phyloP scores from a whole-genome alignment of 2,329 filamentous ascomycete species.

The Fusarium staphyleae region DNA sequence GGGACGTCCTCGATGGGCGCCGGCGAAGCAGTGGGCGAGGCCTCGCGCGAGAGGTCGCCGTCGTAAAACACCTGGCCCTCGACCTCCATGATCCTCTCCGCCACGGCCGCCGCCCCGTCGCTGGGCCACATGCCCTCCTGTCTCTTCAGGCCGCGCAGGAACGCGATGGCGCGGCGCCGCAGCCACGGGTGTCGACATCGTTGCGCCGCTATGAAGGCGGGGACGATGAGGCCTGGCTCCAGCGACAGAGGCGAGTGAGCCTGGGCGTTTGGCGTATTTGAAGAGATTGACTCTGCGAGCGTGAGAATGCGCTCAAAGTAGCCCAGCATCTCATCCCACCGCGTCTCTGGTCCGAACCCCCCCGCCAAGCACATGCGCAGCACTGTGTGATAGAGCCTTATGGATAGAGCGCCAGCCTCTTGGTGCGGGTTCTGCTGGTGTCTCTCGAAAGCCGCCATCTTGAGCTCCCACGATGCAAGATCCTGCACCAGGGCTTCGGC shows the following conservation, averaged over 20 bases:
- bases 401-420: slow-evolving; percentile 28
- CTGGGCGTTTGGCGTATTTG: slow-evolving; percentile 19
- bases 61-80: slow-evolving; percentile 33
- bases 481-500: slow-evolving; percentile 15
- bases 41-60: slow-evolving; percentile 19
- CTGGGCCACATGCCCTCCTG: slow-evolving; percentile 47
- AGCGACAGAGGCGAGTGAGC: slow-evolving; percentile 39
- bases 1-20: slow-evolving; percentile 15
- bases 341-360: slow-evolving; percentile 37
- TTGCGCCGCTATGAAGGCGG: slow-evolving; percentile 38
- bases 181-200: slow-evolving; percentile 45
- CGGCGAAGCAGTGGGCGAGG: not conserved
- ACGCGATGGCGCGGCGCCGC: slow-evolving; percentile 36
- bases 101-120: slow-evolving; percentile 39
- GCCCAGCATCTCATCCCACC: slow-evolving; percentile 42
- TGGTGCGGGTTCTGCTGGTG: slow-evolving; percentile 7
- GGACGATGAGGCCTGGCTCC: slow-evolving; percentile 45
- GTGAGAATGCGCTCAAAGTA: slow-evolving; percentile 42
- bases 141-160: slow-evolving; percentile 39
- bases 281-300: slow-evolving; percentile 28
- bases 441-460: slow-evolving; percentile 36
- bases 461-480: slow-evolving; percentile 33
- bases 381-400: slow-evolving; percentile 43
- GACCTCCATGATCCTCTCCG: slow-evolving; percentile 28
- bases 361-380: slow-evolving; percentile 32